Evolutionary conservation across 805 yeast genomes (phyloP), one percentile per base, ranked within the genome.

Genomic region (Vanderwaltozyma polyspora): DNA sequence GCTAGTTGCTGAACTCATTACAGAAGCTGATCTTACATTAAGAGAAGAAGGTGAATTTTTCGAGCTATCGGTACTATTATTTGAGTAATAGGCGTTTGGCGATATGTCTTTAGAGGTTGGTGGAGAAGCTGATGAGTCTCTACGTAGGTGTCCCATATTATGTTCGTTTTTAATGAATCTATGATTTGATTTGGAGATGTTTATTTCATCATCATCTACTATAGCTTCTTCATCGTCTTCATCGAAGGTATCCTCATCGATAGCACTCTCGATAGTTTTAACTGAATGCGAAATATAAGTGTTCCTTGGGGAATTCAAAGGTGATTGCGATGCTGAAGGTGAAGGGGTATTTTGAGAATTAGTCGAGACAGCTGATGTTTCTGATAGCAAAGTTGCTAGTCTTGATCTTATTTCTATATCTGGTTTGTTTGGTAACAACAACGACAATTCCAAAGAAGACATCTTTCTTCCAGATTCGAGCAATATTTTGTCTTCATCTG

Each of bases 351-450:
- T 22, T 17, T n/a, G 18, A 23, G n/a, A 3, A 17, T 19, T 4
- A 11, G 16, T 8, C n/a, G n/a, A n/a, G n/a, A n/a, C n/a, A n/a
- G n/a, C n/a, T n/a, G 12, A 6, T 17, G 29, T 27, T n/a, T 30
- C 28, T 21, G 33, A 10, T 29, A 44, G 13, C 26, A 75, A 51
- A 33, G 65, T 58, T 32, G 65, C 71, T 16, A 80, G 70, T 40
- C 91, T 65, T 25, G 68, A 57, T 64, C 72, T 66, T 28, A 85
- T 85, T 45, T 83, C 91, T n/a, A 65, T 65, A 51, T 80, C 86
- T 0, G 91, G 67, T 42, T 84, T 70, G 37, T 68, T 70, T 12
- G 91, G 89, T 28, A 85, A 62, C 34, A 85, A 57, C 23, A 84
- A 76, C 12, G 79, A 68, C 25, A 85, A 61, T 57, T 85, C 95